Conservation (phyloP, 106 monocot species). For the Phalaenopsis aphrodite region DNA sequence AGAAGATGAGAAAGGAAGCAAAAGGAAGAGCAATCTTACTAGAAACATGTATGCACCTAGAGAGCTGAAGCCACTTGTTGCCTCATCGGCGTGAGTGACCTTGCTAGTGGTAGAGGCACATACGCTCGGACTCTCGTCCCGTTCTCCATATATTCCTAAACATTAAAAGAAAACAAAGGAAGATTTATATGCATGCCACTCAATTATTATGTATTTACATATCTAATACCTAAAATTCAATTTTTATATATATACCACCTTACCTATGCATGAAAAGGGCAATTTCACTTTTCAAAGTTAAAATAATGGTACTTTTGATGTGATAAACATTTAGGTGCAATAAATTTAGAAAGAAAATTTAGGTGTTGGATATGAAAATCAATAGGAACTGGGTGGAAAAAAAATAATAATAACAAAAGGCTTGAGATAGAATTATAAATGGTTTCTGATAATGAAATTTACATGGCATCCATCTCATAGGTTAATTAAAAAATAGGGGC, state of each 20-base stretch:
- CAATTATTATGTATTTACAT: no score
- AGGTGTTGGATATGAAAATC: no score
- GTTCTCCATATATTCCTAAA: constrained; percentile 70
- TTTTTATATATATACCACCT: no score
- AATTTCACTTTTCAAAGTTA: no score
- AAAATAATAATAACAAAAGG: not conserved
- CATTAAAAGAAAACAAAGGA: not conserved
- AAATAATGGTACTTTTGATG: no score
- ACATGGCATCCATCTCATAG: not conserved
- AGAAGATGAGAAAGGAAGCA: not conserved
- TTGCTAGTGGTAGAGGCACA: constrained; percentile 83
- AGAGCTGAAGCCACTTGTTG: constrained; percentile 33
- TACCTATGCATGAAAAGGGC: no score
- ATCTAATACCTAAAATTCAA: no score
- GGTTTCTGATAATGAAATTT: no score
- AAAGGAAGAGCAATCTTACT: not conserved
- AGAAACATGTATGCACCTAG: not conserved
- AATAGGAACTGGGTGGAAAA: no score
- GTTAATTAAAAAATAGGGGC: not conserved
- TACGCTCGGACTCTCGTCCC: constrained; percentile 80
- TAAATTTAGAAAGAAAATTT: no score
- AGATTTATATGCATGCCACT: not conserved
- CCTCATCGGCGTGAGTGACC: constrained; percentile 72
- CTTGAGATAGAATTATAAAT: not conserved
- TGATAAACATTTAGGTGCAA: no score